Conservation (phyloP, 2,329 filamentous ascomycete genomes). For the Colletotrichum sansevieriae region DNA sequence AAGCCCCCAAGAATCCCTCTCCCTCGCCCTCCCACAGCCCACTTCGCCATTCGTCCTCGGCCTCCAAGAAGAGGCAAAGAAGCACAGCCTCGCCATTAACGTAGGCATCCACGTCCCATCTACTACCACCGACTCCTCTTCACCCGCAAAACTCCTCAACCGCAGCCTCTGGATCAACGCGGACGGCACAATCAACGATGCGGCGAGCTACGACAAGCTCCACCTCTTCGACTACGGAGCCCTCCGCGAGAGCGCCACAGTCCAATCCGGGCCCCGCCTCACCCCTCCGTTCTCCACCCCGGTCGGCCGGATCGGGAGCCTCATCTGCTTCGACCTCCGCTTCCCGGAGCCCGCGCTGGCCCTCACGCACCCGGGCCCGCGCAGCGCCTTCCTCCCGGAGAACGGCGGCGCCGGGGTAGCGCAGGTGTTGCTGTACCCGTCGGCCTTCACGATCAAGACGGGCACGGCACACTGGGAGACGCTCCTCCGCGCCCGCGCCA, state of each 20-base stretch:
- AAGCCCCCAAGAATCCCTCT: constrained; percentile 75
- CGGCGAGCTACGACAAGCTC: constrained; percentile 81
- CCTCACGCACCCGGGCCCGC: constrained; percentile 62
- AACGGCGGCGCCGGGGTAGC: constrained; percentile 58
- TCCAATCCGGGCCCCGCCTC: constrained; percentile 76
- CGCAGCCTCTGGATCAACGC: constrained; percentile 65
- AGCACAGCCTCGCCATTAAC: constrained; percentile 78
- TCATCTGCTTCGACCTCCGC: constrained; percentile 92
- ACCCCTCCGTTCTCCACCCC: constrained; percentile 78
- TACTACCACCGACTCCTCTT: constrained; percentile 47
- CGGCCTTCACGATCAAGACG: constrained; percentile 89
- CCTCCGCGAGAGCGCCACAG: constrained; percentile 67
- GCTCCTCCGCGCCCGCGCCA: constrained; percentile 82
- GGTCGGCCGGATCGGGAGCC: constrained; percentile 80
- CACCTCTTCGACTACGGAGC: constrained; percentile 84
- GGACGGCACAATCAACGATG: constrained; percentile 56
- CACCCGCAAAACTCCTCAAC: constrained; percentile 60
- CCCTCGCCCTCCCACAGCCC: constrained; percentile 76
- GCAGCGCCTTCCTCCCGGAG: constrained; percentile 45
- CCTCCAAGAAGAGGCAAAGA: constrained; percentile 75
- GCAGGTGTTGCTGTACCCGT: constrained; percentile 87
- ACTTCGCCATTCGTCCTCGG: constrained; percentile 82
- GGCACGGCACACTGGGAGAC: constrained; percentile 89
- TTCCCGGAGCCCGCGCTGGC: constrained; percentile 82
- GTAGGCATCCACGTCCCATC: constrained; percentile 88